phyloP scores from a whole-genome alignment of 768 basidiomycete genomes.

The Lactarius quietus region DNA sequence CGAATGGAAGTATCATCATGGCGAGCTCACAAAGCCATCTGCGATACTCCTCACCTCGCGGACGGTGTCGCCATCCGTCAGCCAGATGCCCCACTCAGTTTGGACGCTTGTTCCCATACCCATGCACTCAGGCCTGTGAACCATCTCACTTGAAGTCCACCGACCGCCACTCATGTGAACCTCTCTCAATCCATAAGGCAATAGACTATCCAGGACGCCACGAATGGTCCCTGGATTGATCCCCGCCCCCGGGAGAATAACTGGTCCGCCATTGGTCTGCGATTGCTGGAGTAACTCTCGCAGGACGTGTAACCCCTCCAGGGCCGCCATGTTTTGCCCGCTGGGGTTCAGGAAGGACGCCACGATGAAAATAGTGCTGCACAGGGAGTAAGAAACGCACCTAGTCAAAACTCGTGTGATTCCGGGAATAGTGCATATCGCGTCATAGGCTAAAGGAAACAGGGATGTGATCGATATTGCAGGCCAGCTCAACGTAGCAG shows the following conservation, averaged over 20 bases:
- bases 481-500: constrained; percentile 9
- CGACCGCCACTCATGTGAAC: constrained; percentile 72
- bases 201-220: constrained; percentile 45
- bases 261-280: constrained; percentile 6
- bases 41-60: constrained; percentile 48
- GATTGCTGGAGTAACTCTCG: constrained; percentile 24
- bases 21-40: constrained; percentile 32
- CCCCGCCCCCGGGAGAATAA: constrained; percentile 72
- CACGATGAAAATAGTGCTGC: background rate
- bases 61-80: constrained; percentile 51
- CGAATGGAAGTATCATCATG: background rate
- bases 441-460: constrained; percentile 31
- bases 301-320: constrained; percentile 26
- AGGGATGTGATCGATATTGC: background rate
- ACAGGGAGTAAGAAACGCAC: constrained; percentile 35
- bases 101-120: constrained; percentile 59
- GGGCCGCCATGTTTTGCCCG: constrained; percentile 48
- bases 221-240: constrained; percentile 58
- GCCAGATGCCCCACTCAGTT: constrained; percentile 68
- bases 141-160: constrained; percentile 56
- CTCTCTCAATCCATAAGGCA: constrained; percentile 58
- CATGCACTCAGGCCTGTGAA: constrained; percentile 52
- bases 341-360: constrained; percentile 33
- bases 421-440: constrained; percentile 54
- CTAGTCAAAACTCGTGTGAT: constrained; percentile 79